Conservation (phyloP, 139 green algal species). For the Microglena sp. region DNA sequence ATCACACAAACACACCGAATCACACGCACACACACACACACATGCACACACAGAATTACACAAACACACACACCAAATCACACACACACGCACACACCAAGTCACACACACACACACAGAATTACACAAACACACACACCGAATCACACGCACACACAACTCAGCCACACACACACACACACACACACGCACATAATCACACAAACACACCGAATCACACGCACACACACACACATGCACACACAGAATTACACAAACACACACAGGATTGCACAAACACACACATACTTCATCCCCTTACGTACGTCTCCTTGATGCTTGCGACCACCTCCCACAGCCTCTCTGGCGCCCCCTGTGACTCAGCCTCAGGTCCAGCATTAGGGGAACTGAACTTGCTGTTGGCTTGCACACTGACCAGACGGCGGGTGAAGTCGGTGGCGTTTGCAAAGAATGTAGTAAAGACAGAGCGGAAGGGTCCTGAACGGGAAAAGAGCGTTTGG, state of each 20-base stretch:
- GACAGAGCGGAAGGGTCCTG: conserved; percentile 17
- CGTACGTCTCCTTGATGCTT: conserved; percentile 44
- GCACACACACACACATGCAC: background rate
- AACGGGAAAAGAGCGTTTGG: background rate
- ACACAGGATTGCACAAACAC: background rate
- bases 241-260: background rate
- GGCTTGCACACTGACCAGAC: conserved; percentile 60
- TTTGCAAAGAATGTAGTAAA: background rate
- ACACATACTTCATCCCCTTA: no score
- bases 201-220: background rate
- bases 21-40: no score
- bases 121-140: no score
- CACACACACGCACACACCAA: no score
- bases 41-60: no score
- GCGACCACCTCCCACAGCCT: conserved; percentile 55
- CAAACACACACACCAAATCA: no score
- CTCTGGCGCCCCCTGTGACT: conserved; percentile 29
- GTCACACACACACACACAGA: no score
- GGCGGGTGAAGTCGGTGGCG: conserved; percentile 79
- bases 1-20: no score
- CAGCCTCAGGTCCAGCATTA: conserved; percentile 14
- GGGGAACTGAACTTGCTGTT: conserved; percentile 76
- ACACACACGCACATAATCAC: background rate
- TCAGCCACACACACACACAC: background rate
- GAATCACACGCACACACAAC: no score